Evolutionary conservation across 148 eudicot species (phyloP), one percentile per base, ranked within the genome.

Genomic region (Pouteria glomerata): DNA sequence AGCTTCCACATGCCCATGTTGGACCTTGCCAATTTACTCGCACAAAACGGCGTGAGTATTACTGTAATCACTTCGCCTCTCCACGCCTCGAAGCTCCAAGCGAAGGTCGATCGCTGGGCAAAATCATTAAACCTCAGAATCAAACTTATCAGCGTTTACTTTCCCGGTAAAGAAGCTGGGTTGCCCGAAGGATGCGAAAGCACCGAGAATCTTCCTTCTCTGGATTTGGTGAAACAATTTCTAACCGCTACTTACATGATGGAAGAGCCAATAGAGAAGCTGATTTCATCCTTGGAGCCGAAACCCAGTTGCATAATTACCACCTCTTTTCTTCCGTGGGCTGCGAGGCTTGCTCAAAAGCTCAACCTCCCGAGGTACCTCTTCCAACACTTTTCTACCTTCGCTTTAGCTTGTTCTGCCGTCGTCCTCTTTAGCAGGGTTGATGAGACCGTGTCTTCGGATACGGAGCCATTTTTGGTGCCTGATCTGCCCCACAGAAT

Each of bases 181-280:
- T 47, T 83, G n/a, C 83, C 83, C 0, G 30, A 61, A 12, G 83
- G 83, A 10, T 79, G 78, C 29, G 86, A 83, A 15, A 83, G 63
- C 56, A 41, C 80, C 68, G 86, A 83, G 34, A 33, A 70, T 1
- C 73, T 83, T 14, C 56, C 76, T 26, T 82, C 85, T 0, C 63
- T 57, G 1, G 73, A 66, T 8, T 29, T 69, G n/a, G 31, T 56
- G 18, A 24, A 6, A 2, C 29, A 69, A 6, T 69, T 82, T 37
- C 44, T 76, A 45, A 27, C 1, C 14, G 85, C 80, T 35, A 56
- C 69, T 30, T 57, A 27, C 0, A 48, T 75, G 80, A 48, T 82
- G 3, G 33, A 61, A 56, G 39, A 66, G 11, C 80, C 78, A 6
- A 11, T 79, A 2, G 71, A 69, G 18, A 63, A 73, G 1, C 1